phyloP scores from a whole-genome alignment of 306 rosid species.

The Castanea sativa region DNA sequence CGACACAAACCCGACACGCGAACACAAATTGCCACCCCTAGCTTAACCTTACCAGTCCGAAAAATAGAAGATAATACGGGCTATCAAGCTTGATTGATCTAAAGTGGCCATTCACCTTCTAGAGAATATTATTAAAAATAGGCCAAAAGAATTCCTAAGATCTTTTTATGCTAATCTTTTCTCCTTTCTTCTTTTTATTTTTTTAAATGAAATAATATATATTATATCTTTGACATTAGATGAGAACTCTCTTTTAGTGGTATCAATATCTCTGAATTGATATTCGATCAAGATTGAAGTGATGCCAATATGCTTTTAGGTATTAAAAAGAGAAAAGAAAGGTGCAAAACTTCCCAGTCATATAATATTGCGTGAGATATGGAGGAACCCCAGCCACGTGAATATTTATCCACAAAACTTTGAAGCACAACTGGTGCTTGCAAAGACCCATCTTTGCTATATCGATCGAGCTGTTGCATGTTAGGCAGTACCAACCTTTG shows the following conservation, averaged over 20 bases:
- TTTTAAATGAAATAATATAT: neutral
- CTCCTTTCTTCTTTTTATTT: neutral
- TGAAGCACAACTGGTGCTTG: neutral
- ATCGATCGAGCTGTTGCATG: neutral
- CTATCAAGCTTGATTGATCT: neutral
- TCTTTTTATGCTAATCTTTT: too few relatives aligned
- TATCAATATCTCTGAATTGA: neutral
- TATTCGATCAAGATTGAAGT: constrained; percentile 1
- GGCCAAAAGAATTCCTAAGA: neutral
- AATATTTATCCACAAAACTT: neutral
- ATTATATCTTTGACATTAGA: neutral
- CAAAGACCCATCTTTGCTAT: neutral
- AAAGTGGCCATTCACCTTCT: neutral
- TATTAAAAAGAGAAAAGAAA: neutral
- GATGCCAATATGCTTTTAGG: neutral
- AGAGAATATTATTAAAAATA: neutral
- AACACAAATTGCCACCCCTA: too few relatives aligned
- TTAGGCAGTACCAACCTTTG: neutral
- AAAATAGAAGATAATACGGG: too few relatives aligned
- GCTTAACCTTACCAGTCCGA: too few relatives aligned
- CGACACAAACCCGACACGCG: too few relatives aligned
- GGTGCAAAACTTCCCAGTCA: neutral
- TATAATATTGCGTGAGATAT: neutral
- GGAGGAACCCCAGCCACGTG: neutral
- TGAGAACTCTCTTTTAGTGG: neutral